Evolutionary conservation across 164 flowering plant species (phyloP).

Genomic region (Aristolochia fimbriata): DNA sequence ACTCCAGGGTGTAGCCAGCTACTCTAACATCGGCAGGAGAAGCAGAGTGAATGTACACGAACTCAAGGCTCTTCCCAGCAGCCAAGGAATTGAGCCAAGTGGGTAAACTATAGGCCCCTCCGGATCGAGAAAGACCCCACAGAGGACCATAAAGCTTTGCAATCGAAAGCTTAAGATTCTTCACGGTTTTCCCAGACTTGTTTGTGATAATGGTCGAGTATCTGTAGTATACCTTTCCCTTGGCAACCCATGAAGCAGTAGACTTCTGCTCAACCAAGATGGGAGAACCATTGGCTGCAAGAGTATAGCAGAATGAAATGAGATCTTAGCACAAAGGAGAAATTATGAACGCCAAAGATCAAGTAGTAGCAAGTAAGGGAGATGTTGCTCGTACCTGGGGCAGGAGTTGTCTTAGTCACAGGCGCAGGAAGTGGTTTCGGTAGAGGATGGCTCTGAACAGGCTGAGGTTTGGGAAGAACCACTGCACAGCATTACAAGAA

Average conservation of each 20-base stretch:
- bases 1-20: constrained; percentile 48
- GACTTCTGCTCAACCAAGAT: constrained; percentile 44
- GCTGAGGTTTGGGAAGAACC: constrained; percentile 22
- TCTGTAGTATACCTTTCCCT: constrained; percentile 67
- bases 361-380: not conserved
- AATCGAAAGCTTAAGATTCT: constrained; percentile 47
- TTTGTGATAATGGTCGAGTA: constrained; percentile 64
- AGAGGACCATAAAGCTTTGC: constrained; percentile 70
- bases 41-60: constrained; percentile 71
- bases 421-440: constrained; percentile 23
- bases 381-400: constrained; percentile 36
- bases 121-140: constrained; percentile 67
- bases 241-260: constrained; percentile 49
- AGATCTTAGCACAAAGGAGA: not conserved
- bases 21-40: constrained; percentile 50
- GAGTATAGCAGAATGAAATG: not conserved
- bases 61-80: constrained; percentile 60
- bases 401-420: constrained; percentile 27
- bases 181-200: constrained; percentile 54
- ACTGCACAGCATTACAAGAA: constrained; percentile 17
- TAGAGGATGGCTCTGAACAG: constrained; percentile 4
- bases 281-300: constrained; percentile 34
- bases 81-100: constrained; percentile 53
- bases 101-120: constrained; percentile 42
- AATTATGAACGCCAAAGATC: not conserved